Evolutionary conservation across 2,329 filamentous ascomycete genomes (phyloP), one percentile per base, ranked within the genome.

Genomic region (Tothia fuscella): DNA sequence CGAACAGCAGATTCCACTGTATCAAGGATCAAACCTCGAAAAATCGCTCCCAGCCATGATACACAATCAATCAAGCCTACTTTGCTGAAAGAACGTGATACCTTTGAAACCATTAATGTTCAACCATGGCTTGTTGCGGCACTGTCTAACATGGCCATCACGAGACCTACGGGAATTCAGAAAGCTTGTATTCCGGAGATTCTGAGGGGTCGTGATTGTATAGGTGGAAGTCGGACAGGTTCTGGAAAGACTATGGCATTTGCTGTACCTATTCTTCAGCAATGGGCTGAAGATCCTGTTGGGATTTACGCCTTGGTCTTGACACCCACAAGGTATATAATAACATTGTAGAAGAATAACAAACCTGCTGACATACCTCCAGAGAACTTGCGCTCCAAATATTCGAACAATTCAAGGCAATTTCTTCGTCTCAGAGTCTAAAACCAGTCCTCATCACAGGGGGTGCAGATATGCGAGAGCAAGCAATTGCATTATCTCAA

Each of bases 211-310:
- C 74, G 83, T 52, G 88, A 98, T 63, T 95, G 87, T 57, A 95
- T 98, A 52, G 91, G 91, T 56, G 88, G 88, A 28, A 93, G 85
- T 56, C 74, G 87, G 48, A 98, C 91, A 0, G 91, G 91, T 68
- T 95, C 89, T 10, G 91, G 91, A 63, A 98, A 98, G 67, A 98
- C 91, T 3, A 80, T 96, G 32, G 88, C 91, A 1, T 98, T 98
- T 61, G 84, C 89, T 1, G 86, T 88, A 7, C 91, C 91, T 0
- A 93, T 98, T 46, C 66, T 98, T 48, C 89, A 96, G 58, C 82
- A 81, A 60, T 96, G 88, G 87, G 78, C 89, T 2, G 75, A 87
- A 55, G 88, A 98, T 64, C 91, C 91, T 1, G 80, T 81, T 45
- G 91, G 86, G 32, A 89, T 96, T 52, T 98, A 85, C 60, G 89